Evolutionary conservation across 768 basidiomycete species (phyloP).

Genomic region (Podaxis sp.): DNA sequence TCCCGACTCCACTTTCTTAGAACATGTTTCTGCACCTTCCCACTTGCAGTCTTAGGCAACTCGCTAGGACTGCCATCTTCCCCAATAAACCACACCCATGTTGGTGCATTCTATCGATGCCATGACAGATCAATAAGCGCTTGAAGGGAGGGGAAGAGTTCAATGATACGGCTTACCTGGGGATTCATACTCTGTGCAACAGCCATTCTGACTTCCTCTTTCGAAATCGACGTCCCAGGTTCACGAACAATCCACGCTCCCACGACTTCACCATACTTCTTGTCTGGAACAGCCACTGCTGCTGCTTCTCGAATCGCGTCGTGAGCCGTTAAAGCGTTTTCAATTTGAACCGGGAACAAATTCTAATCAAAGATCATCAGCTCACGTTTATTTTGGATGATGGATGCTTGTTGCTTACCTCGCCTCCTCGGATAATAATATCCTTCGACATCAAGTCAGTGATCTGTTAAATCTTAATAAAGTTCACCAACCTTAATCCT

Average conservation of each 20-base stretch:
- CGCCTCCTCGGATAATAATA: slow-evolving; percentile 84
- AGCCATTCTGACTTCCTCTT: slow-evolving; percentile 50
- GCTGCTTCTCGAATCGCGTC: slow-evolving; percentile 68
- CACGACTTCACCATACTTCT: slow-evolving; percentile 72
- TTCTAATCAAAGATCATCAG: slow-evolving; percentile 43
- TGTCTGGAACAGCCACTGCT: slow-evolving; percentile 69
- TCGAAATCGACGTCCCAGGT: slow-evolving; percentile 37
- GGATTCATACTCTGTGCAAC: slow-evolving; percentile 73
- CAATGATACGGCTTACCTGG: slow-evolving; percentile 49
- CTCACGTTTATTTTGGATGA: neutral
- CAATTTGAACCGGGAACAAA: slow-evolving; percentile 82
- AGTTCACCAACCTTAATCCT: slow-evolving; percentile 62
- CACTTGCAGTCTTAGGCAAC: slow-evolving; percentile 83
- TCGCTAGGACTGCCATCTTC: slow-evolving; percentile 59
- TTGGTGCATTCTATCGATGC: slow-evolving; percentile 62
- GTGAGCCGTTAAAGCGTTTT: slow-evolving; percentile 64
- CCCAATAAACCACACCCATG: slow-evolving; percentile 82
- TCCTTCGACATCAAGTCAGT: slow-evolving; percentile 41
- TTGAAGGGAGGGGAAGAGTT: neutral
- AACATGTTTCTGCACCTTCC: slow-evolving; percentile 84
- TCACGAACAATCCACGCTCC: slow-evolving; percentile 75
- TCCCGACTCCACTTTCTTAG: slow-evolving; percentile 68
- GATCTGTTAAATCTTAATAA: neutral
- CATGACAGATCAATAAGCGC: slow-evolving; percentile 5
- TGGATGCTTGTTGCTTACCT: slow-evolving; percentile 40